Base-by-base conservation (phyloP, 371 early-diverging fungal genomes). In the Umbelopsis sp. region DNA sequence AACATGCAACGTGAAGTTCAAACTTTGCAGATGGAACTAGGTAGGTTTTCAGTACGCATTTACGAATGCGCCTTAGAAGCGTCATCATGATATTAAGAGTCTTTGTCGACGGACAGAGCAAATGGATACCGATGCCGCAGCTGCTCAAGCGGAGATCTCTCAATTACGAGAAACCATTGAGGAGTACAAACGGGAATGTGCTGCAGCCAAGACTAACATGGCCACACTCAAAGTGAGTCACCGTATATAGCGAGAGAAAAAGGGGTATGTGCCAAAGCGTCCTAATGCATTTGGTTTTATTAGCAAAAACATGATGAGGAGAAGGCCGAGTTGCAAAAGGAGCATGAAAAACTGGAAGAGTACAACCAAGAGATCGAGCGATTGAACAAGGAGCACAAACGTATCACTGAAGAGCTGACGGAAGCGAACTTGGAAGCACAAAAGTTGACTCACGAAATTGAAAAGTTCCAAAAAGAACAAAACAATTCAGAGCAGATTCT, bases 1-100 rank as follows among this genome's bases (percentile, higher is more conserved):
- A 83, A 87, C 20, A 86, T 89, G 86, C 88, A 92, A 66, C 85
- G 90, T 25, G 80, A 89, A n/a, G 84, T 92, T 5, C 89, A 91
- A 72, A 86, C 91, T 10, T 66, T 89, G 8, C 80, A 87, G 46
- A 82, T 92, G 41, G 94, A 94, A 74, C 81, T 85, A 12, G 85
- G 91, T 90, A 84, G 68, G 70, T 45, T 51, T 22, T 29, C 25
- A 16, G 1, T 29, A 44, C 29, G 20, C 11, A 44, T 29, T 29
- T 18, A 41, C 45, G 20, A 22, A 24, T 12, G 41, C 46, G 25
- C 10, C 37, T 22, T 22, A 22, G 22, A 22, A 7, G 45, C 50
- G 11, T n/a, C 32, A 24, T 29, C 1, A 45, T n/a, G 70, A 41
- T 57, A 5, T 65, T 32, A 29, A 38, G 45, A 25, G 0, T 29